phyloP scores from a whole-genome alignment of 83 land plant species.

The Diphasiastrum complanatum region DNA sequence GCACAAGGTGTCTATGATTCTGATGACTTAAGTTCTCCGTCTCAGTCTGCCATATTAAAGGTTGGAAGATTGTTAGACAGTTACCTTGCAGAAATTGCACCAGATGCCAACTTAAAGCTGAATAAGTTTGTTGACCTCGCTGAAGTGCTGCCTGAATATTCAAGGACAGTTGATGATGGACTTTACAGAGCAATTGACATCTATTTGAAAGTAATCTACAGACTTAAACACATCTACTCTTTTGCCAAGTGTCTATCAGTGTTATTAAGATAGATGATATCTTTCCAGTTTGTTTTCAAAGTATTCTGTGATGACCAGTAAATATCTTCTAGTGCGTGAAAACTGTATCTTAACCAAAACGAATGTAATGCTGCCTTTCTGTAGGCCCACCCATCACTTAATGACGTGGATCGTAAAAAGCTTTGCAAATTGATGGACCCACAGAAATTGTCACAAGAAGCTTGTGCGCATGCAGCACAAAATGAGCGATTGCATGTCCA shows the following conservation, averaged over 20 bases:
- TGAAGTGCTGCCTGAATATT: constrained; percentile 48
- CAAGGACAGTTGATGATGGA: constrained; percentile 57
- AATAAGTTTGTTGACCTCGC: constrained; percentile 41
- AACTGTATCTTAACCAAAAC: neutral
- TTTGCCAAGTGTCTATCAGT: neutral
- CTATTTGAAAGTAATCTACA: constrained; percentile 50
- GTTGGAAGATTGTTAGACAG: constrained; percentile 55
- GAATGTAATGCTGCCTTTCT: no score
- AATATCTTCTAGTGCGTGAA: neutral
- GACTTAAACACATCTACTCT: neutral
- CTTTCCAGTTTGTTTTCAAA: neutral
- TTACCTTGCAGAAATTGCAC: constrained; percentile 63
- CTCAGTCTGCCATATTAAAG: constrained; percentile 36
- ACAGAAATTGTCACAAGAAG: no score
- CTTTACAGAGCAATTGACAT: constrained; percentile 73
- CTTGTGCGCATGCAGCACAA: no score
- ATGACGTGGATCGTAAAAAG: neutral
- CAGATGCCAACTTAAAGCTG: constrained; percentile 41
- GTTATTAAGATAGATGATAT: neutral
- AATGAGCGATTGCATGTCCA: no score
- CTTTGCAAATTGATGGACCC: no score
- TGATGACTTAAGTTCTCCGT: constrained; percentile 37
- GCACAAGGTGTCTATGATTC: constrained; percentile 31
- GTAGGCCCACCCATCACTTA: neutral
- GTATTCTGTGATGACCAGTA: neutral